Base-by-base conservation (phyloP, 306 rosid genomes). In the Quercus rubra region DNA sequence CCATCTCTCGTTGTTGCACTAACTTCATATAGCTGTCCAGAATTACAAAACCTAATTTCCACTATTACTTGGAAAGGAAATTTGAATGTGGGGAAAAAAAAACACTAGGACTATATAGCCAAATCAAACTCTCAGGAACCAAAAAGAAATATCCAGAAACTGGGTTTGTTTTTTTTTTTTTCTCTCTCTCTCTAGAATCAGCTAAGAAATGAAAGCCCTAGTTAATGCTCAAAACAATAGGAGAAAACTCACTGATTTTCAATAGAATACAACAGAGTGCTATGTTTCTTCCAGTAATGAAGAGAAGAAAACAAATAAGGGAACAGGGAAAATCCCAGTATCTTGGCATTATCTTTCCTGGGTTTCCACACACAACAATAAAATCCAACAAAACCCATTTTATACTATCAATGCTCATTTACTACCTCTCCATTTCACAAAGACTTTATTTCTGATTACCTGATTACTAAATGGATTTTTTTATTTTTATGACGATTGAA, bases 1-100 rank as follows among this genome's bases (percentile, higher is more conserved):
- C 88, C 99, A 93, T 96, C 99, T 93, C 91, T 92, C 99, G 93
- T 96, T 90, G 98, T 91, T 81, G 87, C 75, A 79, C 83, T 64
- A 88, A 82, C 91, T 96, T 93, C 99, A 96, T 91, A 87, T 71
- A 91, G 87, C 71, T 79, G 70, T 75, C 78, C 27, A 41, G 57
- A 74, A 78, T 71, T 78, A 54, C 77, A 72, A 23, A 79, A 76
- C 57, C 28, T 74, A 83, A 27, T 31, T 56, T 73, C 80, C 6
- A 41, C 38, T 80, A 75, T 74, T 19, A 43, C 67, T 57, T 41
- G 51, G 74, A 79, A 62, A 33, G 35, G 43, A 28, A 56, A 58
- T 27, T 75, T 12, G 55, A 61, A 23, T 10, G 80, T 62, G 71
- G 73, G 13, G 14, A 2, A 46, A 46, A 72, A 72, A 57, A 71